Base-by-base conservation (phyloP, 306 rosid genomes). In the Canavalia ensiformis region DNA sequence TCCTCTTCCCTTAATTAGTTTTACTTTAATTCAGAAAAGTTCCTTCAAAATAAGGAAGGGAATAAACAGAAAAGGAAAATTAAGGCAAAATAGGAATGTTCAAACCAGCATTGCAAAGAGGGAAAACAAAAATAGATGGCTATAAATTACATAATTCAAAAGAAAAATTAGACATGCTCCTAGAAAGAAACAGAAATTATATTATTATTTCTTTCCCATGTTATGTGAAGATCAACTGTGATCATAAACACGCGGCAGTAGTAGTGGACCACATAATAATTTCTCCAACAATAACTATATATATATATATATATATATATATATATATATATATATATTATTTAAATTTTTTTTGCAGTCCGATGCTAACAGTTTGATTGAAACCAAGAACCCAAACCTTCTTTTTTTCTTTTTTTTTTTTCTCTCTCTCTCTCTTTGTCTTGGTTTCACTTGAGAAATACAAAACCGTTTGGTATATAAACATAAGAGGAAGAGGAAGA, bases 401-500 rank as follows among this genome's bases (percentile, higher is more conserved):
- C 0, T 18, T 6, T 52, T 66, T 51, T 68, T 29, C 41, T 2
- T 18, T 18, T 18, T 18, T 18, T 18, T 18, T 18, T 18, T 18
- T 18, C 25, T 18, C 25, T 57, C 35, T 57, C 35, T 10, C 39
- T 65, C 51, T 58, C 47, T 44, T 1, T 31, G 41, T 12, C 11
- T 62, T 7, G 33, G n/a, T 6, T 64, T 45, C 55, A 44, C 42
- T 42, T 7, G 7, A 34, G 60, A 30, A 44, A 28, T 28, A 29
- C 63, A 64, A 47, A 64, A 81, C 68, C 77, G 75, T 57, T 77
- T 65, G 72, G 29, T 42, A 58, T 79, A 42, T 66, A 60, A n/a
- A 41, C n/a, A 75, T 5, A n/a, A 44, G 2, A 45, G 0, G 1
- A 45, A 1, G 55, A 29, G 51, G 1, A 31, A 45, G 7, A 28